phyloP scores from a whole-genome alignment of 2,329 filamentous ascomycete genomes.

The Tolypocladium paradoxum region DNA sequence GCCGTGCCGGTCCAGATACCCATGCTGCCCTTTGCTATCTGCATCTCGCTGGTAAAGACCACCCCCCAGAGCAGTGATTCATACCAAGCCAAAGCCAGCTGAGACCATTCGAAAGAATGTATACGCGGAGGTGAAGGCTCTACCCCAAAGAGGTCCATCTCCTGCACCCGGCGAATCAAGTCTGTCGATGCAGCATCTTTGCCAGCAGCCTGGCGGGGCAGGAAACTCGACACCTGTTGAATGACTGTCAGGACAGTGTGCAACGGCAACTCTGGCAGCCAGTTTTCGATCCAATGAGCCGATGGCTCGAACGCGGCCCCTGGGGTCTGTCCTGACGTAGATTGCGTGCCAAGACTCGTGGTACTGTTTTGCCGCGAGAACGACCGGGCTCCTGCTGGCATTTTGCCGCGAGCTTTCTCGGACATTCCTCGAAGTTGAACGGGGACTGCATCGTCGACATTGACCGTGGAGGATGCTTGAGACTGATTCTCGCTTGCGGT shows the following conservation, averaged over 20 bases:
- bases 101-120: constrained; percentile 91
- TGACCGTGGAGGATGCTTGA: constrained; percentile 57
- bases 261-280: constrained; percentile 83
- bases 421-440: constrained; percentile 85
- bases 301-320: constrained; percentile 65
- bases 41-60: constrained; percentile 83
- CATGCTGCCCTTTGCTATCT: constrained; percentile 73
- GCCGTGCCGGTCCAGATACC: constrained; percentile 90
- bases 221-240: constrained; percentile 47
- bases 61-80: constrained; percentile 91
- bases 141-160: constrained; percentile 56
- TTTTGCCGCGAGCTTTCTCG: constrained; percentile 92
- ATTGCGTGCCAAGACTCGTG: constrained; percentile 62
- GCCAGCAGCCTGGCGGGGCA: constrained; percentile 40
- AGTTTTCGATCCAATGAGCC: constrained; percentile 78
- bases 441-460: constrained; percentile 67
- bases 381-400: constrained; percentile 70
- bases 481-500: constrained; percentile 53
- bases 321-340: constrained; percentile 44
- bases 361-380: constrained; percentile 89
- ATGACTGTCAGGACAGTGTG: constrained; percentile 78
- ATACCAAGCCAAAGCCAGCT: constrained; percentile 86
- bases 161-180: constrained; percentile 43
- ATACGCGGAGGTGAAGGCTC: constrained; percentile 66
- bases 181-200: constrained; percentile 32